These are phyloP conservation scores for Boletales sp. DNA, from an alignment of 768 basidiomycete genomes.

Conservation along the genomic window DNA sequence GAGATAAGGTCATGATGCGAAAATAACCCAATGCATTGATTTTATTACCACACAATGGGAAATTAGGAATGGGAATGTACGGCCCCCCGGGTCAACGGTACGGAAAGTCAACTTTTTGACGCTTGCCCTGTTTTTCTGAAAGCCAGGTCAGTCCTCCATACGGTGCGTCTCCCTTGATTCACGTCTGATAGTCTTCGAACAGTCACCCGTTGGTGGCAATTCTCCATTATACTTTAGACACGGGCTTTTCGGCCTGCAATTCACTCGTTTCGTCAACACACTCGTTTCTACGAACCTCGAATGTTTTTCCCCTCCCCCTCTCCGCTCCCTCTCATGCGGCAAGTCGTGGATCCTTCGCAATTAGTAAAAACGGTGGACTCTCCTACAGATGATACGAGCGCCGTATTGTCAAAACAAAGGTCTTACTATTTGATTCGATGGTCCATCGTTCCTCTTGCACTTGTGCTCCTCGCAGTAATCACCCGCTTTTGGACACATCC, in stretches of 20 bases:
- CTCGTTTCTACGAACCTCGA: constrained; percentile 18
- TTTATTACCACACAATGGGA: too few species aligned
- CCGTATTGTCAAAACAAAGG: constrained; percentile 33
- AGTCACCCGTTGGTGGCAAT: background rate
- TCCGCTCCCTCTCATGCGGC: constrained; percentile 27
- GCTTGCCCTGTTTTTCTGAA: constrained; percentile 1
- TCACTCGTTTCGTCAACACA: constrained; percentile 15
- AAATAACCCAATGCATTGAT: constrained; percentile 1
- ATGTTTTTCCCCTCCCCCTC: constrained; percentile 47
- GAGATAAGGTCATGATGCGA: constrained; percentile 16
- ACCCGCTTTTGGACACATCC: constrained; percentile 52
- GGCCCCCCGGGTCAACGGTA: background rate
- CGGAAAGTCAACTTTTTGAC: background rate
- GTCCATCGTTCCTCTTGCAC: constrained; percentile 53
- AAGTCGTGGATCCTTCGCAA: constrained; percentile 1
- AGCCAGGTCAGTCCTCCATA: constrained; percentile 5
- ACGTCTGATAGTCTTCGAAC: background rate
- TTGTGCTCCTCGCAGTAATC: constrained; percentile 52
- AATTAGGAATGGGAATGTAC: constrained; percentile 3
- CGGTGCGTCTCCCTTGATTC: constrained; percentile 7
- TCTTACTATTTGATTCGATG: constrained; percentile 36
- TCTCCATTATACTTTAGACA: background rate
- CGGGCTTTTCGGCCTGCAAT: constrained; percentile 10
- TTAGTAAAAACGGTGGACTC: constrained; percentile 1
- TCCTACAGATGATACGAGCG: constrained; percentile 2